phyloP scores from a whole-genome alignment of 371 early-diverging fungal genomes.

The Mortierella polycephala region DNA sequence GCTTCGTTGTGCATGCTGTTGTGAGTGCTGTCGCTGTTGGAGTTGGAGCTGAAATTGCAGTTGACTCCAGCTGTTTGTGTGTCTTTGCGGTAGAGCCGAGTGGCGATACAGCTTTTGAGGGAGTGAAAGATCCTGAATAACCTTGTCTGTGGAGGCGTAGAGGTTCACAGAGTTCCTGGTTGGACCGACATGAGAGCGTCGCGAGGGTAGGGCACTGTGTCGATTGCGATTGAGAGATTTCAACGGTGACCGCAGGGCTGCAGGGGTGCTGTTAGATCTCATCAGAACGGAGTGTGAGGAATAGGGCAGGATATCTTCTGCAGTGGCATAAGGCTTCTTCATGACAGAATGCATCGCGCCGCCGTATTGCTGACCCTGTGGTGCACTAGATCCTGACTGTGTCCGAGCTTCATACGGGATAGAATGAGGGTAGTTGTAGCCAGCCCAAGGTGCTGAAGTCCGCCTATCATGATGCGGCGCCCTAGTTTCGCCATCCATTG shows the following conservation, averaged over 20 bases:
- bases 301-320: conserved; percentile 32
- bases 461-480: conserved; percentile 32
- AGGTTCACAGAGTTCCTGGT: conserved; percentile 38
- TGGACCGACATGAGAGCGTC: conserved; percentile 26
- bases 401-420: conserved; percentile 12
- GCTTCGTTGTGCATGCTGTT: conserved; percentile 27
- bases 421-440: conserved; percentile 14
- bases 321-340: conserved; percentile 13
- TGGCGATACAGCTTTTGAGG: conserved; percentile 46
- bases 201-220: conserved; percentile 34
- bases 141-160: conserved; percentile 47
- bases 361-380: conserved; percentile 15
- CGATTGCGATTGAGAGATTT: conserved; percentile 32
- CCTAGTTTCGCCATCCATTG: conserved; percentile 23
- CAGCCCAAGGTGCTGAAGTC: conserved; percentile 39
- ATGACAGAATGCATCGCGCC: conserved; percentile 12
- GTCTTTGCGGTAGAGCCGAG: conserved; percentile 38
- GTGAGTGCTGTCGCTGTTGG: conserved; percentile 28
- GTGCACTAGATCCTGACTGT: conserved; percentile 6
- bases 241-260: conserved; percentile 34
- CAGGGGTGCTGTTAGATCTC: conserved; percentile 51
- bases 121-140: conserved; percentile 46
- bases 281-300: conserved; percentile 31
- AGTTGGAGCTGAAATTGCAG: conserved; percentile 44
- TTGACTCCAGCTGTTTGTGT: conserved; percentile 35